Conservation (phyloP, 371 early-diverging fungal genomes). For the Fennellomyces sp. region DNA sequence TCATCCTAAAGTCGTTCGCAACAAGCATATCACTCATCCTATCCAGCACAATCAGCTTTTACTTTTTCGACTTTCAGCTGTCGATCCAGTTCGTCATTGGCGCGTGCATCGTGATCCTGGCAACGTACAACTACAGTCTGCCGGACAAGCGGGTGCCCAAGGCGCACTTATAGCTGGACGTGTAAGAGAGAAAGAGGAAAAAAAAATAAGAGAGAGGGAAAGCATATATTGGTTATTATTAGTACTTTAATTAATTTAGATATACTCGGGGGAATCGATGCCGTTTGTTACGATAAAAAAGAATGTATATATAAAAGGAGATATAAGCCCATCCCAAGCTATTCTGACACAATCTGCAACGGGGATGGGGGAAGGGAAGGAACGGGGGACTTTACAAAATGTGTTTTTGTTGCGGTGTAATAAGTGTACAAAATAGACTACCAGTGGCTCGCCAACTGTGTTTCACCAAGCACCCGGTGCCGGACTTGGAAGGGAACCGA, state of each 20-base stretch:
- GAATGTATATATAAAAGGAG: too few relatives aligned
- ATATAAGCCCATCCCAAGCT: too few relatives aligned
- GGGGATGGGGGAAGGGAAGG: neutral
- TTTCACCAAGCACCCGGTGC: constrained; percentile 20
- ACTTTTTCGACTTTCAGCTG: constrained; percentile 76
- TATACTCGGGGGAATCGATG: constrained; percentile 2
- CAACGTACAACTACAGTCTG: constrained; percentile 30
- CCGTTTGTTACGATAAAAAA: constrained; percentile 5
- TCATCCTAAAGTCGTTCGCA: constrained; percentile 88
- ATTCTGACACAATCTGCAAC: constrained; percentile 1
- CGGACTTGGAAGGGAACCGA: constrained; percentile 31
- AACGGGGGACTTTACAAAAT: too few relatives aligned
- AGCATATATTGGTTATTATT: neutral
- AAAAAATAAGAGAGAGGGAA: neutral
- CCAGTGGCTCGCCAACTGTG: constrained; percentile 41
- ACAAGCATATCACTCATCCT: constrained; percentile 89
- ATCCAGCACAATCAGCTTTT: constrained; percentile 72
- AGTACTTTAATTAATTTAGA: neutral
- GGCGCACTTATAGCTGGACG: neutral
- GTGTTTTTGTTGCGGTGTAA: too few relatives aligned
- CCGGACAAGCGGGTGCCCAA: neutral
- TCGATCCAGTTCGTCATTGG: constrained; percentile 74
- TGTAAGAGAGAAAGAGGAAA: constrained; percentile 2
- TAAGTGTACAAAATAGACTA: too few relatives aligned
- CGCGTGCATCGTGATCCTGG: constrained; percentile 61